Evolutionary conservation across 2,329 filamentous ascomycete species (phyloP), one percentile per base, ranked within the genome.

Genomic region (Canariomyces notabilis): DNA sequence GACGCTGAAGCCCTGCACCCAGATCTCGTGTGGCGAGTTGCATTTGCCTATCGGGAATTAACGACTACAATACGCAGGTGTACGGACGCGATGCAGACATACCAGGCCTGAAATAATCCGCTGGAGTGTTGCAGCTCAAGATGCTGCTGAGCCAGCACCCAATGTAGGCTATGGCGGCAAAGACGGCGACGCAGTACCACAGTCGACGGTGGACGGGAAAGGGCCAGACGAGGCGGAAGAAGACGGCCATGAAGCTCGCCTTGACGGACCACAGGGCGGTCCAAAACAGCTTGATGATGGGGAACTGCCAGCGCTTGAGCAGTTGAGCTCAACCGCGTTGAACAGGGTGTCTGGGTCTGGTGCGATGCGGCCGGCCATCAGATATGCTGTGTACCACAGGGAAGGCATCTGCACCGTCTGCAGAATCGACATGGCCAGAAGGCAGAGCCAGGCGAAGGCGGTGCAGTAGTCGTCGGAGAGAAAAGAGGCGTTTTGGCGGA

Each of bases 261-360:
- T 48, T 48, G 34, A 48, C 16, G 20, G 45, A 38, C 45, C 45
- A 48, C 39, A 48, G 35, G 2, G 29, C 12, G 7, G 45, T 48
- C 35, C 39, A 48, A 29, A 43, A 48, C n/a, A 48, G 29, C 39
- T 48, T 42, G 45, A 48, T 48, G 39, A 48, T 35, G 39, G 45
- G 45, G 29, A 48, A 48, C 18, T 48, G 45, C 45, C 45, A 48
- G 26, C 45, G 45, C 11, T 26, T 39, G 45, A 48, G 39, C 7
- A 42, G 39, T 14, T 37, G n/a, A n/a, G n/a, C n/a, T n/a, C n/a
- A n/a, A n/a, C 39, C 6, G 15, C 4, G 12, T 8, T 26, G 5
- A 9, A 11, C 26, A 14, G 6, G 7, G 39, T 31, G 12, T 9
- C 14, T 6, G 12, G 2, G 20, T 42, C 45, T 11, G 31, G 29